Percentiles rank a stretch among this genome's conserved stretches.
Conservation (phyloP, 768 basidiomycete genomes). For the Mycena polygramma region DNA sequence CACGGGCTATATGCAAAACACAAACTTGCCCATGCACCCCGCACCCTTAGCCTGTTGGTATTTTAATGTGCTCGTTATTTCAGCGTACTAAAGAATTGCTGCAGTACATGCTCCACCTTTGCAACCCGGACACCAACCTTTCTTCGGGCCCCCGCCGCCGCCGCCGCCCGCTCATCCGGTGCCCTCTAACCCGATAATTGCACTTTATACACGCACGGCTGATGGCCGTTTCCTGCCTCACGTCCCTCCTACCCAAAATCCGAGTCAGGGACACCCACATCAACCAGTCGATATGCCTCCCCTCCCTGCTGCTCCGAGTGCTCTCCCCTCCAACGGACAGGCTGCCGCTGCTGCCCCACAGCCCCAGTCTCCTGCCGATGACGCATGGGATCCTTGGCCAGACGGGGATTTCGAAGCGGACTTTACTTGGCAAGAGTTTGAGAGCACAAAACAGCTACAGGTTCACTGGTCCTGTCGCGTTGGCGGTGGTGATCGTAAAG, state of each 20-base stretch:
- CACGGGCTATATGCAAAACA: not conserved
- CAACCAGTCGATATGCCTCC: not conserved
- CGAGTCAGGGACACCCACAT: not conserved
- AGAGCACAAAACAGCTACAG: not conserved
- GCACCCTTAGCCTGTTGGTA: not conserved
- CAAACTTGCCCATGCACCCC: not conserved
- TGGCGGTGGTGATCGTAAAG: not conserved
- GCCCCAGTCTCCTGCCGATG: not conserved
- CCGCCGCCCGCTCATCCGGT: not conserved
- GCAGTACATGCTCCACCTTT: not conserved
- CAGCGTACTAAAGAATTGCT: not conserved
- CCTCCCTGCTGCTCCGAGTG: not conserved
- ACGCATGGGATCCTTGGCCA: constrained; percentile 7
- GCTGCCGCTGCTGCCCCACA: not conserved
- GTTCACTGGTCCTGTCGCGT: constrained; percentile 6
- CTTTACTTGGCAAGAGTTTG: constrained; percentile 1
- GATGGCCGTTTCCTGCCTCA: not conserved
- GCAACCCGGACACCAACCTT: not conserved
- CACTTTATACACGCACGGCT: not conserved
- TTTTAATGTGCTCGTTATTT: not conserved
- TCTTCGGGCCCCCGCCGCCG: not conserved
- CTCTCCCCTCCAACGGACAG: too few species aligned
- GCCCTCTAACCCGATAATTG: not conserved
- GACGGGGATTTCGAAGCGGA: not conserved
- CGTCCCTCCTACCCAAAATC: not conserved